Evolutionary conservation across 768 basidiomycete species (phyloP), one percentile per base, ranked within the genome.

Genomic region (Termitomyces sp.): DNA sequence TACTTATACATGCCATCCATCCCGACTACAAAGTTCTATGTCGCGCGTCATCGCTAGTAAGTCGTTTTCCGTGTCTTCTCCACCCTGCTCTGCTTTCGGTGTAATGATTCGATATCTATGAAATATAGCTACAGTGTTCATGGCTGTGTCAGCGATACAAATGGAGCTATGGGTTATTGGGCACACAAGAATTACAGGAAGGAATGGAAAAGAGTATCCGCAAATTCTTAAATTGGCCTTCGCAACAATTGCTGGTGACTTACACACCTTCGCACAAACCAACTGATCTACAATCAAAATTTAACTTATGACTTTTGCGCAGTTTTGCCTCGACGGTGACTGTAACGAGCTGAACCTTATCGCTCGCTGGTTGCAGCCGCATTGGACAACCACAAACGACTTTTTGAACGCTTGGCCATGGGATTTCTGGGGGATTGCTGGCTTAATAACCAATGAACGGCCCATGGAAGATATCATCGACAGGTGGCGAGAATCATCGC

Each of bases 121-220:
- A 39, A 43, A 39, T 44, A 1, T 59, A 89, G 87, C 82, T n/a
- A 80, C 70, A 58, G 56, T 86, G 21, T 98, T 96, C 73, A 69
- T 82, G 46, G 76, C 72, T 7, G 78, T 90, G 41, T 77, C 81
- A 1, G 73, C 75, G 0, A 79, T 59, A 35, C 84, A 85, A 62
- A 97, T 97, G 92, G 74, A 76, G 7, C 61, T 79, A 7, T 98
- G 97, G 97, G 94, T 95, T 17, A 64, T 80, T n/a, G n/a, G n/a
- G n/a, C n/a, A n/a, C n/a, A n/a, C 40, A 92, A 95, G 78, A 98
- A 97, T 51, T 98, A 98, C 76, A 91, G 85, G 78, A 94, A 88
- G 66, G 95, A 99, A 70, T 97, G 94, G 94, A 34, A 85, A 83
- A 62, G 82, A 87, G 56, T 95, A 93, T 66, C 94, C 83, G 12